phyloP scores from a whole-genome alignment of 805 yeast species.

The Lipomyces mesembrius region DNA sequence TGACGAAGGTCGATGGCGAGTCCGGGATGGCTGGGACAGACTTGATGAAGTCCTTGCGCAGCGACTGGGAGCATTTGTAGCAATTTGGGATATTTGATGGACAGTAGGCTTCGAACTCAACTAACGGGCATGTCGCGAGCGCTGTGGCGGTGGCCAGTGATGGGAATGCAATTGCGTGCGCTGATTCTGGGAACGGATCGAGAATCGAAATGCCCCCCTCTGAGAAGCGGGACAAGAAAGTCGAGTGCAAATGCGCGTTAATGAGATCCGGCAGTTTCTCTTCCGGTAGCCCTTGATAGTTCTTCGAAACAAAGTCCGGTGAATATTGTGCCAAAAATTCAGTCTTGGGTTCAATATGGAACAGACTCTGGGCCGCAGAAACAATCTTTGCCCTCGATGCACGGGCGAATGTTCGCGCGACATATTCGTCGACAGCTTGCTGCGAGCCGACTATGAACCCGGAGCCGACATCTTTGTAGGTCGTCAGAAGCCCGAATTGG shows the following conservation, averaged over 20 bases:
- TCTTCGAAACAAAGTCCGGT: slow-evolving; percentile 27
- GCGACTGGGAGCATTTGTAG: slow-evolving; percentile 20
- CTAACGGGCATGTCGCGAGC: slow-evolving; percentile 39
- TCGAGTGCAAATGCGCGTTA: slow-evolving; percentile 41
- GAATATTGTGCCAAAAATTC: slow-evolving; percentile 39
- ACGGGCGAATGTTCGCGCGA: slow-evolving; percentile 15
- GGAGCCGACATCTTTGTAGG: slow-evolving; percentile 37
- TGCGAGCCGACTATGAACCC: slow-evolving; percentile 30
- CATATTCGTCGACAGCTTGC: slow-evolving; percentile 17
- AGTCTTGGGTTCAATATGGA: slow-evolving; percentile 22
- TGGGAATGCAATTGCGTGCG: slow-evolving; percentile 29
- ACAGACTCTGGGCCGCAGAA: slow-evolving; percentile 17
- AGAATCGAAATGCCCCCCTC: slow-evolving; percentile 36
- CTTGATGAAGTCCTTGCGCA: slow-evolving; percentile 14
- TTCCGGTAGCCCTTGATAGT: slow-evolving; percentile 22
- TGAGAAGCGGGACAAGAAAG: slow-evolving; percentile 37
- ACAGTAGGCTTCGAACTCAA: slow-evolving; percentile 30
- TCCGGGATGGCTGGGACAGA: slow-evolving; percentile 14
- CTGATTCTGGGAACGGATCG: slow-evolving; percentile 36
- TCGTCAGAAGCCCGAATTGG: slow-evolving; percentile 31
- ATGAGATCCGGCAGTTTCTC: slow-evolving; percentile 39
- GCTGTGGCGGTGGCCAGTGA: slow-evolving; percentile 36
- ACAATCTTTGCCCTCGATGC: slow-evolving; percentile 18
- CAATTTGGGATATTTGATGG: slow-evolving; percentile 38
- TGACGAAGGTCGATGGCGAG: slow-evolving; percentile 8